Conservation (phyloP, 2,329 filamentous ascomycete species). For the Penicillium paneum region DNA sequence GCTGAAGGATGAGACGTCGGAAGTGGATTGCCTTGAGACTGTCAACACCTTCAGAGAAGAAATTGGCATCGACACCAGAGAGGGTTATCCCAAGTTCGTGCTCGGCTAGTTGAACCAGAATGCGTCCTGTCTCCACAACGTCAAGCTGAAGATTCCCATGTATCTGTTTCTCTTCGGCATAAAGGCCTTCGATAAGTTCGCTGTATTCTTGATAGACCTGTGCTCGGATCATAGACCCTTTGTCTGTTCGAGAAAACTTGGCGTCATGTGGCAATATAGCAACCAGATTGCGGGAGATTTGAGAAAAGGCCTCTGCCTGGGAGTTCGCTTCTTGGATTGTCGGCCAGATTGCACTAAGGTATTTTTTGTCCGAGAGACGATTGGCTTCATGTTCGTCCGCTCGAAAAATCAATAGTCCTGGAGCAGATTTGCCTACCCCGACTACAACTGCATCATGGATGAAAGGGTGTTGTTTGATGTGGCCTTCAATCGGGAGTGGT, state of each 20-base stretch:
- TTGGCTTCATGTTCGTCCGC: constrained; percentile 19
- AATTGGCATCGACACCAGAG: constrained; percentile 34
- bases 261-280: constrained; percentile 33
- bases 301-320: constrained; percentile 44
- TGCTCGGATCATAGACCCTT: constrained; percentile 53
- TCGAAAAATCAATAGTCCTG: constrained; percentile 31
- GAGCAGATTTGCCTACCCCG: constrained; percentile 25
- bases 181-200: constrained; percentile 42
- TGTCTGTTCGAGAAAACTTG: constrained; percentile 52
- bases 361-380: constrained; percentile 30
- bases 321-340: constrained; percentile 40
- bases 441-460: constrained; percentile 34
- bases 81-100: constrained; percentile 36
- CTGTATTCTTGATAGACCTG: constrained; percentile 48
- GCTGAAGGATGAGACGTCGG: constrained; percentile 41
- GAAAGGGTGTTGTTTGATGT: constrained; percentile 31
- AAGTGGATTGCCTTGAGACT: constrained; percentile 49
- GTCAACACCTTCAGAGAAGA: constrained; percentile 48
- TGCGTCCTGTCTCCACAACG: constrained; percentile 31
- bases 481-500: constrained; percentile 33
- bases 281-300: constrained; percentile 45
- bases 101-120: constrained; percentile 31
- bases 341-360: constrained; percentile 39
- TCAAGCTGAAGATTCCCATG: constrained; percentile 32
- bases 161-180: constrained; percentile 18